Conservation (phyloP, 441 rosid species). For the Sinapis alba region DNA sequence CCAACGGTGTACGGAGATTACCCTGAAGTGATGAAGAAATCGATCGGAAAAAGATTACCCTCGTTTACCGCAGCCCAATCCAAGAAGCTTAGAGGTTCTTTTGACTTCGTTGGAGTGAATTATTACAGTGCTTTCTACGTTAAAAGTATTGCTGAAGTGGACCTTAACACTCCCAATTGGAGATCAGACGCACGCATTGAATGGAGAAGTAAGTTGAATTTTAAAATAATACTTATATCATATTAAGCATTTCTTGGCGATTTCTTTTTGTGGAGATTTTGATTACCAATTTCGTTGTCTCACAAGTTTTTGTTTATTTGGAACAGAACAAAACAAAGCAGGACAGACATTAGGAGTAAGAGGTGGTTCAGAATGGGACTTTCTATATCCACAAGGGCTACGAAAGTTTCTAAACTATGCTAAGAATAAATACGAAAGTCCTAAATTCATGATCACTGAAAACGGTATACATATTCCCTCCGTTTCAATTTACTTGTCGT, state of each 20-base stretch:
- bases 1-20: constrained; percentile 53
- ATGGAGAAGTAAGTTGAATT: constrained; percentile 38
- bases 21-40: constrained; percentile 44
- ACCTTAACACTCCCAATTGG: constrained; percentile 23
- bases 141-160: constrained; percentile 25
- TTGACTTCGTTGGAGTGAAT: constrained; percentile 54
- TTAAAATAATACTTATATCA: background rate
- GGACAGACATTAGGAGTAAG: constrained; percentile 32
- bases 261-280: background rate
- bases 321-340: constrained; percentile 39
- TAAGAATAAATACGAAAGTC: constrained; percentile 37
- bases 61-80: constrained; percentile 43
- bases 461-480: no score
- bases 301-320: background rate
- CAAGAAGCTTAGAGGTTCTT: constrained; percentile 41
- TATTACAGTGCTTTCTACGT: constrained; percentile 49
- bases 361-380: constrained; percentile 42
- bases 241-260: background rate
- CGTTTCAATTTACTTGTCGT: no score
- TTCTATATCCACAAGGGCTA: constrained; percentile 43
- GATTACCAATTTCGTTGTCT: constrained; percentile 6
- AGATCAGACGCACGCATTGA: constrained; percentile 33
- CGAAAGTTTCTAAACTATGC: constrained; percentile 32
- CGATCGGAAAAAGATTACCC: constrained; percentile 47
- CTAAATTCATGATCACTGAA: constrained; percentile 40